A percentile compares a stretch with the other conserved stretches of the same genome.
These are phyloP conservation scores for Ganoderma boninense DNA, from an alignment of 1,284 basidiomycete species.

Conservation along the genomic window DNA sequence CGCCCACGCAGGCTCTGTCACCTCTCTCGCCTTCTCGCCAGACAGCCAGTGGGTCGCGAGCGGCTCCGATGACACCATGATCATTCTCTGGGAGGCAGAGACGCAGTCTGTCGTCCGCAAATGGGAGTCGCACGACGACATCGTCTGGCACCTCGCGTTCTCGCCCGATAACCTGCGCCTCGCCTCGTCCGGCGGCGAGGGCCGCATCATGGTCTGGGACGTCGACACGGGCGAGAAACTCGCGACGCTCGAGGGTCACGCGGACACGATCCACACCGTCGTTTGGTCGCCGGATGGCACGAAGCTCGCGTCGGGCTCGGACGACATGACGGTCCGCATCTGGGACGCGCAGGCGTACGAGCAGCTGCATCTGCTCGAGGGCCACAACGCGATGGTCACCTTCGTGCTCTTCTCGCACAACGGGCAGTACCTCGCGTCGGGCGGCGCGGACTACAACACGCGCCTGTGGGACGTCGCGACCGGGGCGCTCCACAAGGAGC, in stretches of 20 bases:
- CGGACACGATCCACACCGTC: conserved; percentile 26
- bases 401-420: conserved; percentile 36
- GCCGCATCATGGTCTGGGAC: conserved; percentile 31
- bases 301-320: conserved; percentile 36
- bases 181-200: conserved; percentile 33
- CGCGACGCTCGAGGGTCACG: conserved; percentile 26
- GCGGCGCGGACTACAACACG: conserved; percentile 29
- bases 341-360: background rate
- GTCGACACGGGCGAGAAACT: conserved; percentile 19
- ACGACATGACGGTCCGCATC: conserved; percentile 31
- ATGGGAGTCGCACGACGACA: conserved; percentile 21
- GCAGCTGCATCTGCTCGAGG: conserved; percentile 17
- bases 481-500: conserved; percentile 14
- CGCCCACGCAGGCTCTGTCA: conserved; percentile 22
- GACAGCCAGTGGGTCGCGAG: conserved; percentile 30
- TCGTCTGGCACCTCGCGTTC: conserved; percentile 32
- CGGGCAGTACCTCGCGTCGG: conserved; percentile 28
- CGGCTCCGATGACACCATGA: conserved; percentile 30
- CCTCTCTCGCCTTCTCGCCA: conserved; percentile 30
- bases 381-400: conserved; percentile 32
- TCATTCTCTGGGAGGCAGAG: conserved; percentile 25
- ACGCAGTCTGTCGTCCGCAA: conserved; percentile 14
- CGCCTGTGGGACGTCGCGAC: conserved; percentile 30
- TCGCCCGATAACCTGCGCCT: conserved; percentile 34
- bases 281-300: conserved; percentile 36